phyloP scores from a whole-genome alignment of 352 stramenopile species.

The Phytophthora brassicae region DNA sequence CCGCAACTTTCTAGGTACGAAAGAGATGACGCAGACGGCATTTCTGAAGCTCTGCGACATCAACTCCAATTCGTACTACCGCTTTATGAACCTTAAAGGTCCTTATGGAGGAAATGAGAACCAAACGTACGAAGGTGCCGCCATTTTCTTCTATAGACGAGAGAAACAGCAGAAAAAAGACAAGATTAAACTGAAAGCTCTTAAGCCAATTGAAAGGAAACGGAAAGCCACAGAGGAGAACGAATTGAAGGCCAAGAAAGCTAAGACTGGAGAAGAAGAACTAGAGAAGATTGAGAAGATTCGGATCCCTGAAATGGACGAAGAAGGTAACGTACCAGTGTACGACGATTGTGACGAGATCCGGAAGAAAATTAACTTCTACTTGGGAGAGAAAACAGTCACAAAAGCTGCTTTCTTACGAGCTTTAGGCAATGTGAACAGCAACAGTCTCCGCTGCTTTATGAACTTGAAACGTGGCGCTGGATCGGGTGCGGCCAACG shows the following conservation, averaged over 20 bases:
- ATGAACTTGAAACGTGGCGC: slow-evolving; percentile 44
- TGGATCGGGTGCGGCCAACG: slow-evolving; percentile 49
- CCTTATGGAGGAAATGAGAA: slow-evolving; percentile 42
- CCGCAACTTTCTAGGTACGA: slow-evolving; percentile 47
- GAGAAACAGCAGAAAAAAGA: slow-evolving; percentile 29
- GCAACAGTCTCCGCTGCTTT: slow-evolving; percentile 52
- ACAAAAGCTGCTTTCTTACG: slow-evolving; percentile 45
- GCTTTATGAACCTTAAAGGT: slow-evolving; percentile 60
- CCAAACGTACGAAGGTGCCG: slow-evolving; percentile 36
- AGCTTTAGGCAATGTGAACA: slow-evolving; percentile 41
- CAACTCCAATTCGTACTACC: slow-evolving; percentile 54
- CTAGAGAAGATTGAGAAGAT: slow-evolving; percentile 42
- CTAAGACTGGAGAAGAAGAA: slow-evolving; percentile 32
- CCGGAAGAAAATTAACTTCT: slow-evolving; percentile 48
- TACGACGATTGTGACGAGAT: slow-evolving; percentile 62
- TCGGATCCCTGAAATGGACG: slow-evolving; percentile 23
- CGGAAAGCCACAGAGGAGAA: slow-evolving; percentile 21
- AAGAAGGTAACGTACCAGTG: slow-evolving; percentile 42
- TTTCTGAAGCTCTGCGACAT: slow-evolving; percentile 40
- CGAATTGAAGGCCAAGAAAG: slow-evolving; percentile 35
- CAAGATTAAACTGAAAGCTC: slow-evolving; percentile 15
- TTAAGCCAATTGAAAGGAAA: slow-evolving; percentile 23
- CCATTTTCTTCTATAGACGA: slow-evolving; percentile 48
- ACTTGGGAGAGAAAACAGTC: slow-evolving; percentile 37
- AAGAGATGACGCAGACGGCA: slow-evolving; percentile 54